Base-by-base conservation (phyloP, 768 basidiomycete genomes). In the Trichaptum fuscoviolaceum region DNA sequence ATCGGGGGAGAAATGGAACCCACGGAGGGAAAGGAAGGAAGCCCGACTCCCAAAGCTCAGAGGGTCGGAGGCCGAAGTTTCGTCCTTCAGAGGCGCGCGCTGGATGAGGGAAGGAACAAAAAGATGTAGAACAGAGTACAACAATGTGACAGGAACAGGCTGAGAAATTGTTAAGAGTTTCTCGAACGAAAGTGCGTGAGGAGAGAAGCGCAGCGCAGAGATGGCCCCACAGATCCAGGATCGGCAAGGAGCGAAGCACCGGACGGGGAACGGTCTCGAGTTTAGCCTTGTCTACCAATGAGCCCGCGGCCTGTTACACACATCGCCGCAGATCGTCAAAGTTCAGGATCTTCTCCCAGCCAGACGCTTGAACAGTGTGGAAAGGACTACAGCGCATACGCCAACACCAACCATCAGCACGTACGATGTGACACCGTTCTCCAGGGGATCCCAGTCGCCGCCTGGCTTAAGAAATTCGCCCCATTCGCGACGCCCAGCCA, bases 361-460 rank as follows among this genome's bases (percentile, higher is more conserved):
- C 59, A 25, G 30, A 17, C 59, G 24, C 59, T 34, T 61, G 3
- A 61, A 25, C 10, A 61, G 15, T 25, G 59, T 61, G 2, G 24
- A 34, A 17, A 61, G 59, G 2, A 61, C 59, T 25, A 61, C 59
- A 25, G 30, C 59, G 23, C 59, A 61, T 61, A 61, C 59, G 30
- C 59, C 59, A 23, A 61, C 59, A 61, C 59, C 59, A 61, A 61
- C 59, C 59, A 61, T 61, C 15, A 61, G 23, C 17, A 61, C 59
- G 30, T 61, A 61, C 15, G 59, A 25, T 15, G 59, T 25, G 59
- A 61, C 25, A 61, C 59, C 59, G 59, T 34, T 34, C 9, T 61
- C 59, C 24, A 61, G 59, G 15, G 59, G 59, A 61, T 61, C 59
- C 59, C 59, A 61, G 23, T 25, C 59, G 23, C 30, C 59, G 25